Conservation (phyloP, 371 early-diverging fungal species). For the Mortierella sp. region DNA sequence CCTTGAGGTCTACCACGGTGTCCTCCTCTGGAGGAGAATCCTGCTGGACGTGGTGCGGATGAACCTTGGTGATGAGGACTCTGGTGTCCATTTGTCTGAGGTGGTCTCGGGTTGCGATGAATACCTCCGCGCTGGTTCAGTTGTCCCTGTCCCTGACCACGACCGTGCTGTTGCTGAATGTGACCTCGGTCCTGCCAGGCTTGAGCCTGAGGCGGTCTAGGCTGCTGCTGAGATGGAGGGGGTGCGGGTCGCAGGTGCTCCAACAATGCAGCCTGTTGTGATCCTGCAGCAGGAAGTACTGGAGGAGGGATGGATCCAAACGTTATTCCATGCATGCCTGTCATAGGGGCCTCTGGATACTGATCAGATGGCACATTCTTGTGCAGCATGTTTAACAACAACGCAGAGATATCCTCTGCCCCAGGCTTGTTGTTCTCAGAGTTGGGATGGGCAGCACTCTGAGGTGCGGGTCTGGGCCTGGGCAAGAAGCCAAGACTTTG, state of each 20-base stretch:
- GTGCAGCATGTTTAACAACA: conserved; percentile 33
- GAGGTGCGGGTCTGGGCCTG: conserved; percentile 42
- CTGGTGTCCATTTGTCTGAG: conserved; percentile 13
- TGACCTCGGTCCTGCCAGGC: conserved; percentile 24
- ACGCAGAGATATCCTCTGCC: conserved; percentile 26
- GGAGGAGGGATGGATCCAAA: conserved; percentile 3
- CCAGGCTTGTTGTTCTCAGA: conserved; percentile 14
- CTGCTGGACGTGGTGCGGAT: conserved; percentile 5
- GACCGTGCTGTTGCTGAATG: conserved; percentile 25
- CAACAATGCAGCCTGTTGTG: conserved; percentile 29
- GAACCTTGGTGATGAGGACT: background rate
- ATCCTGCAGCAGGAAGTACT: conserved; percentile 33
- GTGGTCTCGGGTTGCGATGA: conserved; percentile 43
- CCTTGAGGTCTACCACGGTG: conserved; percentile 7
- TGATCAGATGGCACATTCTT: conserved; percentile 33
- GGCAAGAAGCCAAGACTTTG: conserved; percentile 48
- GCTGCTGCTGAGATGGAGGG: conserved; percentile 21
- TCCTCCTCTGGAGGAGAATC: conserved; percentile 25
- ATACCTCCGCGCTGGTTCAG: conserved; percentile 23
- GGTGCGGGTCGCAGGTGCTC: conserved; percentile 22
- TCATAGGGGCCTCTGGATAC: conserved; percentile 6
- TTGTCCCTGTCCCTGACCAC: conserved; percentile 10
- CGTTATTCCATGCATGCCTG: conserved; percentile 2
- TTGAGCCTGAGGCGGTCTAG: conserved; percentile 5
- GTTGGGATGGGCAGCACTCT: conserved; percentile 23